Percentiles rank a stretch among this genome's conserved stretches.
Evolutionary conservation across 345 rosid species (phyloP).

Genomic region (Clausena lansium): DNA sequence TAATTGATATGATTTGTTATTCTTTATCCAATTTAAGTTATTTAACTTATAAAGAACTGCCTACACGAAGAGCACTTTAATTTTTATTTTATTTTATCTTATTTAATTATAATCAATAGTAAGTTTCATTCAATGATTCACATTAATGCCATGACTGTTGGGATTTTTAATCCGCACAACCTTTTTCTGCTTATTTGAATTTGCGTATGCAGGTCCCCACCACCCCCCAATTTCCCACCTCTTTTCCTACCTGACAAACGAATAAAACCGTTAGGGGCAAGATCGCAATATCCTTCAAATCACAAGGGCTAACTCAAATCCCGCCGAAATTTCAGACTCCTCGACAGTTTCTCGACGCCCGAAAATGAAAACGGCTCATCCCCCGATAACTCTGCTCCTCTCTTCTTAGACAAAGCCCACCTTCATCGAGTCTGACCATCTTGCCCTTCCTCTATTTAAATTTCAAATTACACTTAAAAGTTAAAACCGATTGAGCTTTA

Average conservation of each 20-base stretch:
- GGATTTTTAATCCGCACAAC: too few species aligned
- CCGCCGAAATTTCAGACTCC: constrained; percentile 56
- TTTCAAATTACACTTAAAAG: background rate
- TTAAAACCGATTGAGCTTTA: background rate
- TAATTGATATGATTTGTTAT: too few species aligned
- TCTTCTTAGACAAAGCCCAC: constrained; percentile 16
- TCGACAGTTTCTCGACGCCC: constrained; percentile 41
- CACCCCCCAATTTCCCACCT: background rate
- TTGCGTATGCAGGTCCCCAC: constrained; percentile 8
- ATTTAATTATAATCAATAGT: too few species aligned
- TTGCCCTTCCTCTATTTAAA: constrained; percentile 10
- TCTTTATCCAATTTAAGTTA: too few species aligned
- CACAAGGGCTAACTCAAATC: constrained; percentile 11
- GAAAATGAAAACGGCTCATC: constrained; percentile 18
- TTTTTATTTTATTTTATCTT: too few species aligned
- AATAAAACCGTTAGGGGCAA: constrained; percentile 52
- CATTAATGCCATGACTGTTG: too few species aligned
- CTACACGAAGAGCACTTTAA: too few species aligned
- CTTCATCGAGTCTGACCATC: background rate
- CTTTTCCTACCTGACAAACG: constrained; percentile 24
- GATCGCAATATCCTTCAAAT: constrained; percentile 16
- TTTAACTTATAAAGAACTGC: too few species aligned
- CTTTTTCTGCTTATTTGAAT: constrained; percentile 13
- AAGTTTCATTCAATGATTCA: too few species aligned
- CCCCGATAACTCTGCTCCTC: constrained; percentile 25